phyloP scores from a whole-genome alignment of 768 basidiomycete species.

The Boletus patriciae region DNA sequence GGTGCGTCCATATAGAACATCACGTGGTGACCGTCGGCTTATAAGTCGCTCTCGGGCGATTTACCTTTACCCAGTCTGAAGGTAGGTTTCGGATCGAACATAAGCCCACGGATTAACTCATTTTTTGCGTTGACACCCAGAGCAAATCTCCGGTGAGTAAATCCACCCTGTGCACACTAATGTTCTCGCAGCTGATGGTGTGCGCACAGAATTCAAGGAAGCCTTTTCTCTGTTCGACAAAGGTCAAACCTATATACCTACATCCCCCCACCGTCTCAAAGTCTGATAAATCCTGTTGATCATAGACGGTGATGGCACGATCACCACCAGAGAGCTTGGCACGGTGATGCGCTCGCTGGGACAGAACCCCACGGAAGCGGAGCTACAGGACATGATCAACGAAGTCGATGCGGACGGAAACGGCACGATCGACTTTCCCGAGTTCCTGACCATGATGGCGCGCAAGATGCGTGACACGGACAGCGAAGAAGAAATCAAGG shows the following conservation, averaged over 20 bases:
- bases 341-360: conserved; percentile 93
- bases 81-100: conserved; percentile 39
- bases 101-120: not conserved
- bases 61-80: conserved; percentile 45
- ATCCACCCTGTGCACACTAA: not conserved
- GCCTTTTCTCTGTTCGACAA: conserved; percentile 98
- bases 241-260: conserved; percentile 44
- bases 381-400: conserved; percentile 94
- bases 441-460: conserved; percentile 84
- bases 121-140: conserved; percentile 41
- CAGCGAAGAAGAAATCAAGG: conserved; percentile 90
- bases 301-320: conserved; percentile 88
- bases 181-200: conserved; percentile 5
- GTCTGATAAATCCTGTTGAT: not conserved
- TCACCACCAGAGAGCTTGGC: conserved; percentile 87
- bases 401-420: conserved; percentile 90
- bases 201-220: conserved; percentile 89
- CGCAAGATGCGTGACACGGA: conserved; percentile 91
- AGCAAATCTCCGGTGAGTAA: conserved; percentile 84
- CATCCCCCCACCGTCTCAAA: too few relatives aligned
- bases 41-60: conserved; percentile 14
- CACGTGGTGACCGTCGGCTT: conserved; percentile 12
- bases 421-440: conserved; percentile 82
- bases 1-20: conserved; percentile 37
- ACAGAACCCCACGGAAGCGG: conserved; percentile 90